Evolutionary conservation across 2,329 filamentous ascomycete genomes (phyloP), one percentile per base, ranked within the genome.

Genomic region (Fonsecaea pedrosoi): DNA sequence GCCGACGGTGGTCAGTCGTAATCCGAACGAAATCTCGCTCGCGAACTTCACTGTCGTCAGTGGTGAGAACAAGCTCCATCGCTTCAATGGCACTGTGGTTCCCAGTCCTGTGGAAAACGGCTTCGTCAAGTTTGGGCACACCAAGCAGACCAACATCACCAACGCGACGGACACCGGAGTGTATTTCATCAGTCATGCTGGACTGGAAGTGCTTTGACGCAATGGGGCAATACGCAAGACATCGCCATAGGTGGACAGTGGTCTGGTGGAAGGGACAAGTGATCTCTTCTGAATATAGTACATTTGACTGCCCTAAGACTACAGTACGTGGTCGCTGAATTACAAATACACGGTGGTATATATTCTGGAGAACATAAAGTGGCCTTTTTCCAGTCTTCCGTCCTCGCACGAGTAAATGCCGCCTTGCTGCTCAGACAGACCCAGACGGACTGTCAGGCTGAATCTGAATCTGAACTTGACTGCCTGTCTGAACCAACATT

Each of bases 41-140:
- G 89, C 89, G 0, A 90, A 90, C 74, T 92, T 92, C 74, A 90
- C 89, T 0, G 88, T 92, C 8, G 75, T 83, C 67, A 82, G 77
- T 32, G 88, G 87, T 0, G 87, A 82, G 65, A 91, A 91, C 71
- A 83, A 79, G 68, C 74, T 91, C 55, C 75, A 81, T 68, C 74
- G 85, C 15, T 71, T 65, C 35, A 81, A 83, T n/a, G 69, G 72
- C 15, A 57, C 74, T 32, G 81, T 84, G 34, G 82, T 77, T 3
- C 80, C 81, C 18, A 83, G 82, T 2, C 70, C 81, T 1, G 84
- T 84, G 0, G 84, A 75, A 67, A 76, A 76, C 53, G 79, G 78
- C 3, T 76, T 70, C 35, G 60, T 80, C 54, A 77, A 78, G 72
- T 67, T 71, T 54, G 78, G 78, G 0, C 64, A 73, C 40, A 69